Evolutionary conservation across 2,329 filamentous ascomycete species (phyloP).

Genomic region (Seiridium cupressi): DNA sequence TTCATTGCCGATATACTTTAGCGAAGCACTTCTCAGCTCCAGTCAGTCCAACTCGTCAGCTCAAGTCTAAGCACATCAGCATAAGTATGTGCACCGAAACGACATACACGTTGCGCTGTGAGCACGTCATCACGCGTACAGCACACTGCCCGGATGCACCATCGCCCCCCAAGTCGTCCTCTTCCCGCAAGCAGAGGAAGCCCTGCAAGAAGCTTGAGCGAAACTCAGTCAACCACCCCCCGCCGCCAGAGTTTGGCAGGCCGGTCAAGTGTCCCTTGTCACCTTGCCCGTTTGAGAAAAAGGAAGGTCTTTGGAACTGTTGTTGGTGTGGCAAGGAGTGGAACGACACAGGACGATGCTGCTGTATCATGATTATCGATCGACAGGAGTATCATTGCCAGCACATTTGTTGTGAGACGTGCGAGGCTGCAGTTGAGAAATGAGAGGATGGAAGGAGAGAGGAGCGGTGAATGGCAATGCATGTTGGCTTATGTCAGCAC

Average conservation of each 20-base stretch:
- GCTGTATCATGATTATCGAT: conserved; percentile 51
- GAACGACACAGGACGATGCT: conserved; percentile 48
- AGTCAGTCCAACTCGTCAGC: no score
- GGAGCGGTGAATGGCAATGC: background rate
- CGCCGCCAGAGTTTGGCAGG: conserved; percentile 41
- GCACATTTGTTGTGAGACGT: conserved; percentile 52
- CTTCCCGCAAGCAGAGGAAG: conserved; percentile 25
- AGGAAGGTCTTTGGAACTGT: conserved; percentile 51
- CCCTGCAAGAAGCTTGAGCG: conserved; percentile 42
- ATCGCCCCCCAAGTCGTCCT: conserved; percentile 16
- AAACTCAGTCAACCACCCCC: conserved; percentile 44
- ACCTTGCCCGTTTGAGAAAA: conserved; percentile 48
- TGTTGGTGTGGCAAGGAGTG: conserved; percentile 56
- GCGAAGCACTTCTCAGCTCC: no score
- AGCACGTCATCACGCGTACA: conserved; percentile 45
- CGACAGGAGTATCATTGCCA: conserved; percentile 48
- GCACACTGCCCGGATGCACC: conserved; percentile 44
- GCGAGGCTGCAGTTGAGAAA: conserved; percentile 39
- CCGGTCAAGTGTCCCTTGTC: conserved; percentile 43
- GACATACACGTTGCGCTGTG: conserved; percentile 49
- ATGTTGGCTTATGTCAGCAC: no score
- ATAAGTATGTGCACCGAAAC: conserved; percentile 47
- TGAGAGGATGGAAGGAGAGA: conserved; percentile 5
- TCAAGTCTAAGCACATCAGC: background rate
- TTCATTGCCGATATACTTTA: no score